Evolutionary conservation across 352 stramenopile species (phyloP), one percentile per base, ranked within the genome.

Genomic region (Peronospora belbahrii): DNA sequence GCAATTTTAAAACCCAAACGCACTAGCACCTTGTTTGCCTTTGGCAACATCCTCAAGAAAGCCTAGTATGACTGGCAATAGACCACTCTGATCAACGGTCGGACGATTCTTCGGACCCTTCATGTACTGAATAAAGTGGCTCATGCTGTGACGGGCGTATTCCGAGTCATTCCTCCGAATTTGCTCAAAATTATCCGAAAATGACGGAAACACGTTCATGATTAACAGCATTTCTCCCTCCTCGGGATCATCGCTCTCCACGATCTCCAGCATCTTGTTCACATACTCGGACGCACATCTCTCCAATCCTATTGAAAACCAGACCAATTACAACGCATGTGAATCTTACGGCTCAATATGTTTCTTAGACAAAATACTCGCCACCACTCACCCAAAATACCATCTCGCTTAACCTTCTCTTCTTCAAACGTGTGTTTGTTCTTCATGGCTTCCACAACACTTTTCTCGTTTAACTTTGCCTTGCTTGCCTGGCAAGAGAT

Each of bases 151-250:
- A 42, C 74, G 72, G 19, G 85, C 83, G 48, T 88, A 92, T 42
- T 88, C 82, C 23, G 58, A 61, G 56, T 95, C 83, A 39, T 64
- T 82, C 28, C 56, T 65, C 31, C 73, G 71, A 37, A 95, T 87
- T 49, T 95, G 83, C 18, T 79, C 65, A 58, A 86, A 95, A 59
- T 90, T 83, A 53, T 91, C 67, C 23, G 79, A 77, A 60, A 95
- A 92, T 34, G 77, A 88, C n/a, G 85, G 85, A 45, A 95, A 95
- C 15, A 93, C 38, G 37, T 64, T 76, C 66, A 87, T 88, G 34
- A 93, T 67, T 40, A 94, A 69, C 48, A 83, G 62, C 50, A 94
- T 75, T 50, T 88, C 72, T 11, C 81, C 81, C 35, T 88, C 81
- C 45, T 92, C 81, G 1, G 71, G 44, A 56, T 92, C 77, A 39